Evolutionary conservation across 2,329 filamentous ascomycete genomes (phyloP).

Genomic region (Trichoderma semiorbis): DNA sequence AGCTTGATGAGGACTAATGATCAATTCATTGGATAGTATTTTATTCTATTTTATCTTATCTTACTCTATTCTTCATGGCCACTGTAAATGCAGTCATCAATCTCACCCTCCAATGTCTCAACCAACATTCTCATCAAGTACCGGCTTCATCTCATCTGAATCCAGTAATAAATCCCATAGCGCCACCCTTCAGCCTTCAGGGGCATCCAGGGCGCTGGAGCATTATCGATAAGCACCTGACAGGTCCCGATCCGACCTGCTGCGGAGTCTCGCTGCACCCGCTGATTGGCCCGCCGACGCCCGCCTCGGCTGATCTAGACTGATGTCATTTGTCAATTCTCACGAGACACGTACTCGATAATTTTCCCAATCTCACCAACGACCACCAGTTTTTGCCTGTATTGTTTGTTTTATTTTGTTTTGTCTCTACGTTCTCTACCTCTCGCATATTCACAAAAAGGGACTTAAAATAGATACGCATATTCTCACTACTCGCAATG

Average conservation of each 20-base stretch:
- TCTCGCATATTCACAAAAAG: not conserved
- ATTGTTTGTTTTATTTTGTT: not conserved
- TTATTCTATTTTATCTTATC: not conserved
- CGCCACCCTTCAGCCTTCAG: constrained; percentile 1
- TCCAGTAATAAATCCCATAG: not conserved
- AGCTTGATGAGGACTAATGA: not conserved
- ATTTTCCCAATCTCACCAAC: not conserved
- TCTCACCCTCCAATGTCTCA: not conserved
- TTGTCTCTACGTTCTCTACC: fast-evolving
- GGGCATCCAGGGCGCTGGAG: not conserved
- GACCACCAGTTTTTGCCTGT: not conserved
- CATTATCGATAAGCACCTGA: constrained; percentile 8
- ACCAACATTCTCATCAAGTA: not conserved
- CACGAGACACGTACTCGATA: constrained; percentile 10
- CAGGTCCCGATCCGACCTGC: not conserved
- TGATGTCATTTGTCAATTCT: constrained; percentile 17
- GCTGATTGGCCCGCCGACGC: constrained; percentile 1
- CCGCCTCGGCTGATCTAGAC: not conserved
- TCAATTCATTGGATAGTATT: not conserved
- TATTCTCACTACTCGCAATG: constrained; percentile 33
- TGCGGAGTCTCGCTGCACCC: not conserved
- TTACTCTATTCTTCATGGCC: not conserved
- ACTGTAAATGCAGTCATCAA: not conserved
- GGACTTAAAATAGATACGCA: not conserved
- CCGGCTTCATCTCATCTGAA: not conserved